These are phyloP conservation scores for Epicoccum sorghinum DNA, from an alignment of 2,329 filamentous ascomycete genomes.

Conservation along the genomic window DNA sequence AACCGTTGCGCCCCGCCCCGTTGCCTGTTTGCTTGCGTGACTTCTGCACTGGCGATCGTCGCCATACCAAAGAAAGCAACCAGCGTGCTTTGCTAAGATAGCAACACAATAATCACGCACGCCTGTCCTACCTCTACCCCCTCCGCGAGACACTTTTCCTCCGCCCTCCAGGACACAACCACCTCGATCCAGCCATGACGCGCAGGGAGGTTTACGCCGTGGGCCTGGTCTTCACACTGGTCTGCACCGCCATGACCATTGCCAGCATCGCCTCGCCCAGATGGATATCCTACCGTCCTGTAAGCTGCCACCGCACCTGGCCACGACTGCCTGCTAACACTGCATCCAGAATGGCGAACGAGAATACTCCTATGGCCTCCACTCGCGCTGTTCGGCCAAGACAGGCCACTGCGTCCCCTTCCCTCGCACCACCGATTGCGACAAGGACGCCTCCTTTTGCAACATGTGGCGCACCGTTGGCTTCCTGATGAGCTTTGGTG, in stretches of 20 bases:
- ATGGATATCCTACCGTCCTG: slow-evolving; percentile 70
- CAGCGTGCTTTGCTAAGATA: neutral
- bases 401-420: slow-evolving; percentile 69
- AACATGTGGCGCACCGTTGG: slow-evolving; percentile 88
- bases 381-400: slow-evolving; percentile 77
- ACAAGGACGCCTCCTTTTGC: slow-evolving; percentile 76
- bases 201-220: slow-evolving; percentile 56
- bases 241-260: slow-evolving; percentile 71
- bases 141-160: neutral
- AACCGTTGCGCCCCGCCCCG: slow-evolving; percentile 9
- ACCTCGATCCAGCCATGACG: slow-evolving; percentile 48
- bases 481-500: slow-evolving; percentile 84
- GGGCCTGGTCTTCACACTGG: slow-evolving; percentile 55
- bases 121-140: slow-evolving; percentile 3
- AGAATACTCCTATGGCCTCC: slow-evolving; percentile 70
- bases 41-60: slow-evolving; percentile 15
- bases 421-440: slow-evolving; percentile 71
- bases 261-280: slow-evolving; percentile 70
- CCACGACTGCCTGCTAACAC: slow-evolving; percentile 8
- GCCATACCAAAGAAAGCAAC: slow-evolving; percentile 1
- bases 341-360: slow-evolving; percentile 39
- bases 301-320: slow-evolving; percentile 20
- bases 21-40: slow-evolving; percentile 13
- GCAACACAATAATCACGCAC: slow-evolving; percentile 6
- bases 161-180: neutral